These are phyloP conservation scores for Heterobasidion irregulare DNA, from an alignment of 1,284 basidiomycete genomes.

Conservation along the genomic window DNA sequence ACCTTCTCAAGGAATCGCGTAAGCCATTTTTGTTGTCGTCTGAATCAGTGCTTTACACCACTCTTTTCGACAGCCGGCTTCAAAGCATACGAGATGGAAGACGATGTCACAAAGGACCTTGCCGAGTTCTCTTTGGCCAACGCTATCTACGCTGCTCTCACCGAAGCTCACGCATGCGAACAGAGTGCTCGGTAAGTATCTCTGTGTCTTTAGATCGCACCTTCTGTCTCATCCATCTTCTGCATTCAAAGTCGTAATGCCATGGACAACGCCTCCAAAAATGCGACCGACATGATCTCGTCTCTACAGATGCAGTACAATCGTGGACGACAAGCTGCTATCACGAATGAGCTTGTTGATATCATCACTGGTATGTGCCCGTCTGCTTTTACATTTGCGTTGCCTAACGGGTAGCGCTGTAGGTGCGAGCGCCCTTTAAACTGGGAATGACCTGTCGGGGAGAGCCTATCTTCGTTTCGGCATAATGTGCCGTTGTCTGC, in stretches of 20 bases:
- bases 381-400: not conserved
- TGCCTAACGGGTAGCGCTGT: not conserved
- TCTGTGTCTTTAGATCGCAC: not conserved
- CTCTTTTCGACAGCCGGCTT: slow-evolving; percentile 57
- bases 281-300: slow-evolving; percentile 89
- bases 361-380: slow-evolving; percentile 79
- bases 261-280: slow-evolving; percentile 99
- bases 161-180: slow-evolving; percentile 95
- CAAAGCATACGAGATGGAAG: slow-evolving; percentile 93
- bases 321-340: slow-evolving; percentile 97
- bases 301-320: slow-evolving; percentile 92
- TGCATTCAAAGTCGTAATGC: slow-evolving; percentile 71
- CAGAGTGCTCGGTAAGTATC: slow-evolving; percentile 71
- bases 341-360: slow-evolving; percentile 93
- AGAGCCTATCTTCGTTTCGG: not conserved
- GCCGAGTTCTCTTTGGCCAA: slow-evolving; percentile 96
- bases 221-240: slow-evolving; percentile 13
- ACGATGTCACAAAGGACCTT: slow-evolving; percentile 90
- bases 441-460: not conserved
- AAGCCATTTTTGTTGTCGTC: slow-evolving; percentile 19
- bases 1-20: slow-evolving; percentile 73
- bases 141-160: slow-evolving; percentile 90
- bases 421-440: slow-evolving; percentile 37
- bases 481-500: not conserved
- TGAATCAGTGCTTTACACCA: not conserved